phyloP scores from a whole-genome alignment of 2,329 filamentous ascomycete genomes.

The Beauveria sp. region DNA sequence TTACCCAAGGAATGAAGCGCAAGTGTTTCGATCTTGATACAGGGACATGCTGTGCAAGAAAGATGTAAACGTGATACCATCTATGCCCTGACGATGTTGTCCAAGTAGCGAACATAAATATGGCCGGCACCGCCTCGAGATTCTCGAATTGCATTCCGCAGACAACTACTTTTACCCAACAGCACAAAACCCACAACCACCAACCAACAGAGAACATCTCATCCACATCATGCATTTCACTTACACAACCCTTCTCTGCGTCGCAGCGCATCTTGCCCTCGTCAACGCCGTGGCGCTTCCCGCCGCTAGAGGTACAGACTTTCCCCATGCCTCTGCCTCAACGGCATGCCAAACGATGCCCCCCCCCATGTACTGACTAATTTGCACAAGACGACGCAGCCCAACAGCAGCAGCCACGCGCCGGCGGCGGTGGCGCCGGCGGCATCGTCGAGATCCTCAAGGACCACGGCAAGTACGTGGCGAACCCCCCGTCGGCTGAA shows the following conservation, averaged over 20 bases:
- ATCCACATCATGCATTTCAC: background rate
- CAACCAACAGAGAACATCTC: background rate
- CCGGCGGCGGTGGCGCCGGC: background rate
- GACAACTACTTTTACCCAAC: background rate
- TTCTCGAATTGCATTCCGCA: background rate
- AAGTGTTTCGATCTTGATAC: background rate
- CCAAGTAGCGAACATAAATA: background rate
- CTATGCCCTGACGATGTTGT: background rate
- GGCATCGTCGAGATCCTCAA: background rate
- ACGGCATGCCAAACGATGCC: too few relatives aligned
- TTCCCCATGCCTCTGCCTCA: background rate
- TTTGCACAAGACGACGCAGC: background rate
- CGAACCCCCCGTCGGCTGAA: background rate
- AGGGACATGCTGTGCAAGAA: background rate
- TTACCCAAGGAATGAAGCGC: too few relatives aligned
- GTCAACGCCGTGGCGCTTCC: background rate
- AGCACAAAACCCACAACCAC: background rate
- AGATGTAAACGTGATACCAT: background rate
- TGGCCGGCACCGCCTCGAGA: background rate
- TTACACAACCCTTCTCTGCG: background rate
- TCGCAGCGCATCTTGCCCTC: background rate
- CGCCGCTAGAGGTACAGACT: background rate
- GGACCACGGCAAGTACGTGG: constrained; percentile 7
- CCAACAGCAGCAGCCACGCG: background rate
- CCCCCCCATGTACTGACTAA: too few relatives aligned